These are phyloP conservation scores for Tephrocybe sp. DNA, from an alignment of 768 basidiomycete species.

Conservation along the genomic window DNA sequence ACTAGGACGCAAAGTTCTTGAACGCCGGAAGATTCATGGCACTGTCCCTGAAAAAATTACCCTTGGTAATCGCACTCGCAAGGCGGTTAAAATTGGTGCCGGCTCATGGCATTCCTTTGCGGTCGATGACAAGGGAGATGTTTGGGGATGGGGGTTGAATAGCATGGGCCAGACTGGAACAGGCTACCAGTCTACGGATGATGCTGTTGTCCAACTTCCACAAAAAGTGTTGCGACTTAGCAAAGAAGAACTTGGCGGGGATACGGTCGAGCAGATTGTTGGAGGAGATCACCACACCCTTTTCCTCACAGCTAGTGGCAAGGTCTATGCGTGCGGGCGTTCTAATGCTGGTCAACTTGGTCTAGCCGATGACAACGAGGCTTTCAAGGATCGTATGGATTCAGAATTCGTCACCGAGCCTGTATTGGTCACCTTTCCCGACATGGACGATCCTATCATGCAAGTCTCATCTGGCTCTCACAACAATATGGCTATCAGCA, in stretches of 20 bases:
- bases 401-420: constrained; percentile 68
- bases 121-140: constrained; percentile 76
- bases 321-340: constrained; percentile 86
- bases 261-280: constrained; percentile 66
- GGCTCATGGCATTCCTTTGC: constrained; percentile 91
- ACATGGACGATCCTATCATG: constrained; percentile 61
- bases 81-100: constrained; percentile 67
- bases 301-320: constrained; percentile 82
- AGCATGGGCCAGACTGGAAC: constrained; percentile 84
- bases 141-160: constrained; percentile 98
- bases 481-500: constrained; percentile 71
- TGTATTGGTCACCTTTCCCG: constrained; percentile 63
- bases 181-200: constrained; percentile 42
- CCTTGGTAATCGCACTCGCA: constrained; percentile 64
- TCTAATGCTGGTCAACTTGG: constrained; percentile 86
- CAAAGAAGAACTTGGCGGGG: constrained; percentile 59
- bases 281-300: constrained; percentile 90
- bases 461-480: constrained; percentile 69
- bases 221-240: constrained; percentile 64
- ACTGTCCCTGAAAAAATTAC: constrained; percentile 86
- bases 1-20: constrained; percentile 87
- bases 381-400: constrained; percentile 52
- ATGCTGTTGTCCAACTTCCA: constrained; percentile 60
- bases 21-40: constrained; percentile 86
- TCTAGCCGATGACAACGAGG: constrained; percentile 67